Evolutionary conservation across 768 basidiomycete genomes (phyloP), one percentile per base, ranked within the genome.

Genomic region (Russula lepida): DNA sequence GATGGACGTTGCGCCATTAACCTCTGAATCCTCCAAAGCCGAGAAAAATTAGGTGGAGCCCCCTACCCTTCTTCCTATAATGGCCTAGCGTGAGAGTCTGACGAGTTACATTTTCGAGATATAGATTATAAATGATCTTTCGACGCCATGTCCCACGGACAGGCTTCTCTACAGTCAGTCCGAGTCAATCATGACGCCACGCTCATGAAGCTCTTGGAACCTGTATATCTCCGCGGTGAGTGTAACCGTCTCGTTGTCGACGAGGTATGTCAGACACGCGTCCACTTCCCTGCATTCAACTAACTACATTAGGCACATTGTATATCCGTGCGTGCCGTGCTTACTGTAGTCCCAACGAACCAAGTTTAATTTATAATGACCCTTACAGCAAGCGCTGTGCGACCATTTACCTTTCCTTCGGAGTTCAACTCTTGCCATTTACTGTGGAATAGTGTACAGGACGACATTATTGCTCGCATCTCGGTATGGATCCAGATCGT

Each of bases 221-320:
- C 68, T 2, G 69, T 86, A 17, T 76, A 89, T 62, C 68, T 75
- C n/a, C 76, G 83, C 17, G 74, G 77, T 7, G 78, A 82, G 56
- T 73, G 92, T 4, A 88, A 85, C 62, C 77, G 90, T 7, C 75
- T 94, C 6, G 88, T 93, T 13, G 79, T 93, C 3, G 91, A 93
- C 58, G 91, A 93, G 79, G 88, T 86, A 51, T 71, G 67, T 23
- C 21, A 11, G 54, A 21, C 23, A 21, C 30, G 39, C n/a, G 27
- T 57, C 30, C 21, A 48, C 25, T 41, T 57, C 57, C 11, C 46
- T 54, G 30, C 23, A 32, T 59, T 11, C 63, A 44, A 50, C 54
- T 28, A 28, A 48, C 33, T 7, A 7, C 33, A 32, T 12, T 37
- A 88, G 87, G 90, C 89, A 1, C 89, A 92, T 70, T 90, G 90